These are phyloP conservation scores for Rhodotorula sp. DNA, from an alignment of 1,284 basidiomycete genomes.

Conservation along the genomic window DNA sequence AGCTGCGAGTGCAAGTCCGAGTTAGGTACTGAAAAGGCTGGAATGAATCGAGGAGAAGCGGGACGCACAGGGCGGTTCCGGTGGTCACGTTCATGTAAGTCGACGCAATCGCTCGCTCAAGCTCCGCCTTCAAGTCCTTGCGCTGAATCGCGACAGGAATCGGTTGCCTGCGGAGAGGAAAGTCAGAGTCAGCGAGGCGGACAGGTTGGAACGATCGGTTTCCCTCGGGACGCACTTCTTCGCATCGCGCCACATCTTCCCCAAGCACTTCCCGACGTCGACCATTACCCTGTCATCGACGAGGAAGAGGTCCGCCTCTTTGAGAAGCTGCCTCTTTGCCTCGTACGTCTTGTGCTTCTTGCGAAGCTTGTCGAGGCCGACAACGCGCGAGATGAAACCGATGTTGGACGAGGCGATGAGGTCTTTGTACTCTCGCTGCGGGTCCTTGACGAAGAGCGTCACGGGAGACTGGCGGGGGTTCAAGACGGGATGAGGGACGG, in stretches of 20 bases:
- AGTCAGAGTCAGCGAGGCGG: not conserved
- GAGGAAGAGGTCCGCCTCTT: conserved; percentile 87
- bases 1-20: conserved; percentile 54
- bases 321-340: conserved; percentile 76
- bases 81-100: conserved; percentile 92
- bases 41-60: not conserved
- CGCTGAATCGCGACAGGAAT: conserved; percentile 82
- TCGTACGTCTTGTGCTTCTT: conserved; percentile 93
- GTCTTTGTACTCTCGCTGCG: conserved; percentile 94
- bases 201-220: not conserved
- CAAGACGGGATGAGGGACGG: conserved; percentile 74
- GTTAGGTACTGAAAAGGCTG: not conserved
- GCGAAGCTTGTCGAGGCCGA: conserved; percentile 82
- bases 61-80: conserved; percentile 65
- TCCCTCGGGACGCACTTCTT: conserved; percentile 73
- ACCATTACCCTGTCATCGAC: conserved; percentile 87
- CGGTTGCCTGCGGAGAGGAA: conserved; percentile 66
- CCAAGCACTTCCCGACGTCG: conserved; percentile 81
- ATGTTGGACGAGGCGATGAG: conserved; percentile 73
- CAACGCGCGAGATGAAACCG: conserved; percentile 87
- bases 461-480: conserved; percentile 75
- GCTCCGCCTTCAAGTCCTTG: conserved; percentile 82
- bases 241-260: conserved; percentile 85
- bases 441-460: conserved; percentile 92
- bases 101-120: conserved; percentile 84